Percentiles rank a stretch among this genome's conserved stretches.
These are phyloP conservation scores for Rhodotorula sp. DNA, from an alignment of 1,284 basidiomycete genomes.

Conservation along the genomic window DNA sequence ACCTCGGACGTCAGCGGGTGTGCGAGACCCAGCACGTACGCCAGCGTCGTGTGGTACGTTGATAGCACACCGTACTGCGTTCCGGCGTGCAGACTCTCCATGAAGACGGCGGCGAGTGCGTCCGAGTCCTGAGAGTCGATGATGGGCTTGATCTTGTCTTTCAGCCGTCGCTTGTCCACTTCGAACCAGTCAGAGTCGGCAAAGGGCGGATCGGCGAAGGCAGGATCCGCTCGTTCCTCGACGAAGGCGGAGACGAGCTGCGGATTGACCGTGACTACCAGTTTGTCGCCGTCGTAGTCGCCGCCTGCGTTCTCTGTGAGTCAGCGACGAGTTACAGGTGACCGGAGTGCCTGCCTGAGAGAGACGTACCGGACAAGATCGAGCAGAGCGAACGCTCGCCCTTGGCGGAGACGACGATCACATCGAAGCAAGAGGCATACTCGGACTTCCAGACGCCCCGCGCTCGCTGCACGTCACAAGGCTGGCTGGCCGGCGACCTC, in stretches of 20 bases:
- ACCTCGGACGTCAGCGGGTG: constrained; percentile 16
- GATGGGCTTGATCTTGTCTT: constrained; percentile 30
- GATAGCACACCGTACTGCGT: constrained; percentile 24
- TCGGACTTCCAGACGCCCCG: constrained; percentile 41
- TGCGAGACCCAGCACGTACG: constrained; percentile 14
- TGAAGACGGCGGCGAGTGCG: constrained; percentile 10
- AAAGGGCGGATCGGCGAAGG: constrained; percentile 42
- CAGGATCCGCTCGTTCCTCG: constrained; percentile 29
- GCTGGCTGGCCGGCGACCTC: constrained; percentile 44
- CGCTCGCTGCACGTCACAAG: constrained; percentile 45
- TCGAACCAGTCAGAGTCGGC: constrained; percentile 41
- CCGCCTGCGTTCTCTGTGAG: background rate
- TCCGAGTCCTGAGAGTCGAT: background rate
- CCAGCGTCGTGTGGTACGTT: constrained; percentile 22
- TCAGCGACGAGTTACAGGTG: background rate
- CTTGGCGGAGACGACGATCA: constrained; percentile 43
- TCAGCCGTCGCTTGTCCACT: constrained; percentile 28
- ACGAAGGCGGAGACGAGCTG: constrained; percentile 37
- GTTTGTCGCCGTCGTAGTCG: constrained; percentile 37
- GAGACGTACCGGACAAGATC: constrained; percentile 38
- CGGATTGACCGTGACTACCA: constrained; percentile 43
- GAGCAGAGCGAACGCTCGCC: constrained; percentile 42
- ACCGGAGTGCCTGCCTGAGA: background rate
- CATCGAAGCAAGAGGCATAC: constrained; percentile 39
- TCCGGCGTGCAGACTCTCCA: constrained; percentile 16